Evolutionary conservation across 2,329 filamentous ascomycete species (phyloP), one percentile per base, ranked within the genome.

Genomic region (Dissoconium aciculare): DNA sequence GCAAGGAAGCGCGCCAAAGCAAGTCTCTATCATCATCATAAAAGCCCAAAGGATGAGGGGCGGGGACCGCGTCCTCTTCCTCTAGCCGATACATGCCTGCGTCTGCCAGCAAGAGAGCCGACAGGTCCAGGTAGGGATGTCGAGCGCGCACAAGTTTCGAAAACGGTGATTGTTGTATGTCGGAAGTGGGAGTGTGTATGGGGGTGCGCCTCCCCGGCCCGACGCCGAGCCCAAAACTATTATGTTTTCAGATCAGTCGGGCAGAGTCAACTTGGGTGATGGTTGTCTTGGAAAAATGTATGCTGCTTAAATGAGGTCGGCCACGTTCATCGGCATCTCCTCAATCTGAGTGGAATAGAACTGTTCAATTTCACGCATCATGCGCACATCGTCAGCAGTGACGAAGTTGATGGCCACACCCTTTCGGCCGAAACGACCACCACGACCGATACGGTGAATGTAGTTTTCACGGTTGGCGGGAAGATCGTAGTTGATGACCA

Each of bases 281-380:
- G 21, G 31, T 41, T 34, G 19, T 27, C 19, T 17, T 26, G 26
- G 17, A 32, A 24, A 25, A 21, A 27, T 14, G 28, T 32, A 27
- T 33, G 33, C 38, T 36, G 43, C 42, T 53, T 57, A 57, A 46
- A 57, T 57, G 39, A 57, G 50, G 39, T 57, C 54, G 55, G 71
- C 69, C 60, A 77, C 74, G 63, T 77, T 78, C 89, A 98, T 95
- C 56, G 89, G 89, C 89, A 98, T 98, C 74, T 98, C 89, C 68
- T 98, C 89, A 50, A 98, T 95, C 70, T 98, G 89, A 62, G 89
- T 98, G 74, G 83, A 93, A 78, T 98, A 98, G 74, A 95, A 98
- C 69, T 94, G 83, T 65, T 98, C 89, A 52, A 98, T 98, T 66
- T 98, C 89, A 61, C 89, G 77, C 82, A 98, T 91, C 82, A 98